Evolutionary conservation across 495 filamentous ascomycete genomes (phyloP).

Genomic region (Penicillium fimorum): DNA sequence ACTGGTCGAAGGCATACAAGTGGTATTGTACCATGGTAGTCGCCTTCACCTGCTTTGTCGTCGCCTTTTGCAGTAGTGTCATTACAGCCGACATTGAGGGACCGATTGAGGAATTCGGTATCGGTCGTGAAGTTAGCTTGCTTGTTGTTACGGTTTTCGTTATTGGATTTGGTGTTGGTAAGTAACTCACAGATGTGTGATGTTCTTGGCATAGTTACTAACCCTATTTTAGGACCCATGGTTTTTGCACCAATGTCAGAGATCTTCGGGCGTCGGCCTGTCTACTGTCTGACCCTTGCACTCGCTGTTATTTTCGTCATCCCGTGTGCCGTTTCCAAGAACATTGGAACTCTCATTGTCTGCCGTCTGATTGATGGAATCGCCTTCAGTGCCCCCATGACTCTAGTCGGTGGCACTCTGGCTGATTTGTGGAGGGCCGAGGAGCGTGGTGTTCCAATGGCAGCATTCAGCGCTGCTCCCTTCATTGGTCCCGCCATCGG

Average conservation of each 20-base stretch:
- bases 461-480: slow-evolving; percentile 77
- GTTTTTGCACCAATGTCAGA: slow-evolving; percentile 76
- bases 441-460: slow-evolving; percentile 81
- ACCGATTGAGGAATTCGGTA: slow-evolving; percentile 57
- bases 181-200: slow-evolving; percentile 11
- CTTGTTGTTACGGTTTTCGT: slow-evolving; percentile 72
- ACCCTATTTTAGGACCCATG: slow-evolving; percentile 59
- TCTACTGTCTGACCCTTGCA: slow-evolving; percentile 57
- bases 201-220: slow-evolving; percentile 9
- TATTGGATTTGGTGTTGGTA: slow-evolving; percentile 74
- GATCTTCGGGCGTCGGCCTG: slow-evolving; percentile 63
- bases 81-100: slow-evolving; percentile 66
- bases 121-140: slow-evolving; percentile 64
- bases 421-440: slow-evolving; percentile 82
- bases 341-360: slow-evolving; percentile 71
- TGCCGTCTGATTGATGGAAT: slow-evolving; percentile 75
- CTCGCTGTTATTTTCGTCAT: slow-evolving; percentile 74
- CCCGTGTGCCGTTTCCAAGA: slow-evolving; percentile 71
- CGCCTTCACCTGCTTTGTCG: slow-evolving; percentile 60
- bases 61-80: slow-evolving; percentile 63
- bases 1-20: slow-evolving; percentile 58
- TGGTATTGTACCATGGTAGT: slow-evolving; percentile 66
- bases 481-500: slow-evolving; percentile 73
- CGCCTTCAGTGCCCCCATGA: slow-evolving; percentile 81
- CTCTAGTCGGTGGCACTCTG: slow-evolving; percentile 74